Conservation (phyloP, 169 alveolate species). For the Eimeria tenella region DNA sequence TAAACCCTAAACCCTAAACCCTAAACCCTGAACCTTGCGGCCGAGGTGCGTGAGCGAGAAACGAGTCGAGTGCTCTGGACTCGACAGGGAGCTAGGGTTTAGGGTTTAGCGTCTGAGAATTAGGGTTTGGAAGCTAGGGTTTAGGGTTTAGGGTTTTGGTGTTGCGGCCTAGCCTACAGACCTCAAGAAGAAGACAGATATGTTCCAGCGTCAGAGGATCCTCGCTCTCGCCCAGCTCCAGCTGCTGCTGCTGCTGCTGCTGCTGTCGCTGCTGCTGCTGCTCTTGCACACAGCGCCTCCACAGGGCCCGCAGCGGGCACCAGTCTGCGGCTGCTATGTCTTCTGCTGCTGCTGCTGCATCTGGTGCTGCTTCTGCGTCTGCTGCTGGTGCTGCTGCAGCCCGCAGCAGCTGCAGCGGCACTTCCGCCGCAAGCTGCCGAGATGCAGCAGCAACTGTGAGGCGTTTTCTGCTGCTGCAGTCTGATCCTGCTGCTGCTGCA, state of each 20-base stretch:
- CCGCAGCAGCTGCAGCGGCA: constrained; percentile 53
- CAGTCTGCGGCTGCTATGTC: neutral
- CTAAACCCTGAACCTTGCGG: neutral
- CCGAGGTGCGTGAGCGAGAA: neutral
- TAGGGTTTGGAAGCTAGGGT: neutral
- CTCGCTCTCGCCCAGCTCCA: neutral
- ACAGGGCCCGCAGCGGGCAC: constrained; percentile 15
- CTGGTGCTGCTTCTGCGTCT: neutral
- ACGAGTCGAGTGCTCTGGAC: too few relatives aligned
- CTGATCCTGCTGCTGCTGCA: neutral
- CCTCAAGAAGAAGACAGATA: constrained; percentile 11
- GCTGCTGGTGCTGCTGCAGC: neutral
- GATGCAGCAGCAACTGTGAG: constrained; percentile 41
- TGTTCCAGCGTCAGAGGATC: constrained; percentile 5
- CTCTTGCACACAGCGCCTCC: constrained; percentile 34
- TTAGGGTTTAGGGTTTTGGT: constrained; percentile 33
- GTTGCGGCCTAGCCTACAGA: neutral
- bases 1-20: neutral
- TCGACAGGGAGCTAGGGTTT: neutral
- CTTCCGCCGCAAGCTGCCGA: constrained; percentile 13
- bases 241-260: constrained; percentile 27
- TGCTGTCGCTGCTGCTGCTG: constrained; percentile 17
- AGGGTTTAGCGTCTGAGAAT: neutral
- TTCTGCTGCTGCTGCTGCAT: too few relatives aligned
- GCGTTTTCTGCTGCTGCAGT: neutral